These are phyloP conservation scores for Pseudisothecium myosuroides DNA, from an alignment of 225 moss, liverwort and hornwort genomes.

Conservation along the genomic window DNA sequence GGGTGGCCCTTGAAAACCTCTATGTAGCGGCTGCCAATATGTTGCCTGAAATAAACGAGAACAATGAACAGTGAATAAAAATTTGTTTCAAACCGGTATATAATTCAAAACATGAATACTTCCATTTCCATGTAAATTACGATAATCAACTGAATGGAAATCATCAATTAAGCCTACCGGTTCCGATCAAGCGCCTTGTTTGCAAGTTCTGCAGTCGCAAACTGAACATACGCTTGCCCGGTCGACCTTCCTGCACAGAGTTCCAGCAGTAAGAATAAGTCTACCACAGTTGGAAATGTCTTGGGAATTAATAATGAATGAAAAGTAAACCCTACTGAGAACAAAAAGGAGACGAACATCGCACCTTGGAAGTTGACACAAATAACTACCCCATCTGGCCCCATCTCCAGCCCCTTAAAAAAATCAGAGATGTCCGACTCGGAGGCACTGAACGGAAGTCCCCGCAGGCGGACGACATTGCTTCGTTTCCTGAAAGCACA, in stretches of 20 bases:
- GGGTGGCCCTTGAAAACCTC: conserved; percentile 99
- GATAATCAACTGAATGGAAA: neutral
- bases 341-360: neutral
- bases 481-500: conserved; percentile 81
- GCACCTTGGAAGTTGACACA: conserved; percentile 99
- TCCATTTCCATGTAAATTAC: neutral
- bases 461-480: conserved; percentile 99
- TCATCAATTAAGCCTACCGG: conserved; percentile 32
- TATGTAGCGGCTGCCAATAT: conserved; percentile 98
- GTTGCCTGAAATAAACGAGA: conserved; percentile 53
- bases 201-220: conserved; percentile 85
- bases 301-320: neutral
- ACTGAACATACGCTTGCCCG: conserved; percentile 98
- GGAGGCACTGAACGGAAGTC: conserved; percentile 98
- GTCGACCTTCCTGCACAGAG: conserved; percentile 68
- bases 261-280: neutral
- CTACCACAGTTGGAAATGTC: neutral
- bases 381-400: conserved; percentile 99
- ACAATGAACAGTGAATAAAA: neutral
- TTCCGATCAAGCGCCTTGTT: conserved; percentile 99
- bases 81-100: neutral
- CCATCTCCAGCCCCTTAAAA: conserved; percentile 99
- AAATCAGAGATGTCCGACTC: conserved; percentile 97
- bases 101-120: neutral
- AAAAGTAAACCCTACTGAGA: neutral